Evolutionary conservation across 257 asterid genomes (phyloP), one percentile per base, ranked within the genome.

Genomic region (Mentha longifolia): DNA sequence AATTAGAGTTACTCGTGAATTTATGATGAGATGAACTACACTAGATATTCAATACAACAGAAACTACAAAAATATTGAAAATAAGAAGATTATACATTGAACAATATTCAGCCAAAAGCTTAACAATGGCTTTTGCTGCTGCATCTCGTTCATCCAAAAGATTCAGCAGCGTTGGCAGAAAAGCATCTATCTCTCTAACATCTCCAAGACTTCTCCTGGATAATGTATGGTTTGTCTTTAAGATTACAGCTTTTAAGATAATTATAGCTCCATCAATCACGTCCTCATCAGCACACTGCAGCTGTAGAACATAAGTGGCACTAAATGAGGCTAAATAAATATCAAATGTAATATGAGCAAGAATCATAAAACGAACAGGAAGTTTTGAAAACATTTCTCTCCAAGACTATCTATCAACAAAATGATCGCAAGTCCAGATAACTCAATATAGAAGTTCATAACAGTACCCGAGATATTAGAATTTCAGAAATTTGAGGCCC

Each of bases 51-150:
- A n/a, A 17, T 51, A 14, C 57, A 7, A 17, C 57, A 17, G 22
- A 4, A 16, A 16, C 9, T 7, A 17, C 9, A 51, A 51, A 1
- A 4, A 35, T 35, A 35, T 6, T 1, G 3, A 7, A 51, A 51
- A 49, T 7, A 2, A 15, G 16, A 47, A 17, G 9, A 8, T 51
- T 17, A 50, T 83, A 90, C 98, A 77, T 76, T 55, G 88, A 85
- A 81, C 92, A 92, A 81, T 87, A 92, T 70, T 92, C 96, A 8
- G 96, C 95, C 41, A 92, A 79, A 76, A 92, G 97, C 79, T 84
- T 90, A 47, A 86, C 82, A 65, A 86, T 86, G 61, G 97, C 98
- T 85, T 85, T 92, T 33, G 96, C 89, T 16, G 97, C 92, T 64
- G 85, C 85, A 80, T 92, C 97, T 67, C 83, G 85, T 79, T 90